Percentiles rank a stretch among this genome's conserved stretches.
Evolutionary conservation across 2,329 filamentous ascomycete species (phyloP).

Genomic region (Ophiosphaerella korrae): DNA sequence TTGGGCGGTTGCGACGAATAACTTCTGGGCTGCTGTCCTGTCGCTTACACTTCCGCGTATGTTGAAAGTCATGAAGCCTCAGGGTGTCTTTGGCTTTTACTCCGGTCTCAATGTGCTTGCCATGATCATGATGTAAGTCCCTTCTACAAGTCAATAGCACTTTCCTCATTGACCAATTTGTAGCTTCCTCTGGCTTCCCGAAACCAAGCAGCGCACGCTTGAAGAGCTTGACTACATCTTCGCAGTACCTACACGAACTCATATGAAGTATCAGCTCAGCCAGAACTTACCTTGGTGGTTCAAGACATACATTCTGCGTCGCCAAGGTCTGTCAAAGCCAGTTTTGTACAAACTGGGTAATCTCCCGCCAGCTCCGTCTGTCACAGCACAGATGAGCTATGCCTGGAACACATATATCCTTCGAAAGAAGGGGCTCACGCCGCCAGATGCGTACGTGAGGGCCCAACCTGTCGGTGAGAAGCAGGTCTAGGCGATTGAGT

Average conservation of each 20-base stretch:
- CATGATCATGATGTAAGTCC: slow-evolving; percentile 60
- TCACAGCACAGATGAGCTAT: slow-evolving; percentile 25
- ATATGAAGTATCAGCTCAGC: slow-evolving; percentile 43
- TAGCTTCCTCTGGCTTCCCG: slow-evolving; percentile 60
- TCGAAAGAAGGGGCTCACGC: slow-evolving; percentile 21
- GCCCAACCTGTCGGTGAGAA: slow-evolving; percentile 22
- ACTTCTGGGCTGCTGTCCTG: slow-evolving; percentile 64
- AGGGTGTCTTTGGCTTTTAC: slow-evolving; percentile 67
- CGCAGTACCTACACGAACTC: slow-evolving; percentile 50
- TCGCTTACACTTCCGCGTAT: slow-evolving; percentile 68
- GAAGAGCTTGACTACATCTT: slow-evolving; percentile 59
- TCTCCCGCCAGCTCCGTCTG: slow-evolving; percentile 15
- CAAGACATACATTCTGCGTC: slow-evolving; percentile 50
- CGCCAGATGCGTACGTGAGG: slow-evolving; percentile 20
- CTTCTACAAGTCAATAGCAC: background rate
- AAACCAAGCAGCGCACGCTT: slow-evolving; percentile 56
- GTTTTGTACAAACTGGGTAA: slow-evolving; percentile 48
- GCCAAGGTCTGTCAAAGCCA: slow-evolving; percentile 43
- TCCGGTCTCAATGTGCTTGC: slow-evolving; percentile 64
- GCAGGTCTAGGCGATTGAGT: slow-evolving; percentile 11
- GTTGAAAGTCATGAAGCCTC: slow-evolving; percentile 56
- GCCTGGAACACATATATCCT: slow-evolving; percentile 25
- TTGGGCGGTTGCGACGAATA: slow-evolving; percentile 69
- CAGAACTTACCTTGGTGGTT: slow-evolving; percentile 53
- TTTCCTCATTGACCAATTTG: slow-evolving; percentile 5